These are phyloP conservation scores for Lactarius quietus DNA, from an alignment of 768 basidiomycete genomes.

Conservation along the genomic window DNA sequence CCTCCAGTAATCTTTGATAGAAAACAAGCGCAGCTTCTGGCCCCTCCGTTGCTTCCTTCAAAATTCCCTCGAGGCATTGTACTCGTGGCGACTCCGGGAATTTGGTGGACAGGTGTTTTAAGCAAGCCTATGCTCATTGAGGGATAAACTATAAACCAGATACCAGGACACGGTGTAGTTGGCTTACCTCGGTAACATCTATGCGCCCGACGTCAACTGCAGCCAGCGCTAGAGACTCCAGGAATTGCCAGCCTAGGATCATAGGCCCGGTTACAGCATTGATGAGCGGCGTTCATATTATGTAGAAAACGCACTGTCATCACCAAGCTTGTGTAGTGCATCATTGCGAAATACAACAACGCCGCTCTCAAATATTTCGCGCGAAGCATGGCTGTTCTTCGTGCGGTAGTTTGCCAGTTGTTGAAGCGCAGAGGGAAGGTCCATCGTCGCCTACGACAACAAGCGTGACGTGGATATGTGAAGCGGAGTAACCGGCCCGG, in stretches of 20 bases:
- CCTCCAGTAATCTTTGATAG: conserved; percentile 58
- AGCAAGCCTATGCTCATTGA: conserved; percentile 47
- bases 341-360: conserved; percentile 32
- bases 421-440: conserved; percentile 34
- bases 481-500: conserved; percentile 11
- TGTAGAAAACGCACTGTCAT: conserved; percentile 30
- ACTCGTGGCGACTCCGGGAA: conserved; percentile 82
- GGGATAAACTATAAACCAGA: not conserved
- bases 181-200: conserved; percentile 67
- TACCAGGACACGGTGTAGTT: conserved; percentile 28
- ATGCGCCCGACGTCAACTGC: conserved; percentile 70
- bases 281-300: not conserved
- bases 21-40: conserved; percentile 55
- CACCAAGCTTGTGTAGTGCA: conserved; percentile 31
- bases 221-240: conserved; percentile 78
- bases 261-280: not conserved
- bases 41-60: conserved; percentile 66
- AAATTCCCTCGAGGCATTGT: conserved; percentile 70
- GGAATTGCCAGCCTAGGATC: conserved; percentile 64
- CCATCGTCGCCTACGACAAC: conserved; percentile 26
- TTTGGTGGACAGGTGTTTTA: conserved; percentile 55
- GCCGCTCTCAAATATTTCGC: conserved; percentile 36
- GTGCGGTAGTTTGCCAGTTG: conserved; percentile 36
- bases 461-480: no score
- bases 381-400: conserved; percentile 32